Percentiles rank a stretch among this genome's conserved stretches.
phyloP scores from a whole-genome alignment of 495 filamentous ascomycete species.

The Penicillium desertorum region DNA sequence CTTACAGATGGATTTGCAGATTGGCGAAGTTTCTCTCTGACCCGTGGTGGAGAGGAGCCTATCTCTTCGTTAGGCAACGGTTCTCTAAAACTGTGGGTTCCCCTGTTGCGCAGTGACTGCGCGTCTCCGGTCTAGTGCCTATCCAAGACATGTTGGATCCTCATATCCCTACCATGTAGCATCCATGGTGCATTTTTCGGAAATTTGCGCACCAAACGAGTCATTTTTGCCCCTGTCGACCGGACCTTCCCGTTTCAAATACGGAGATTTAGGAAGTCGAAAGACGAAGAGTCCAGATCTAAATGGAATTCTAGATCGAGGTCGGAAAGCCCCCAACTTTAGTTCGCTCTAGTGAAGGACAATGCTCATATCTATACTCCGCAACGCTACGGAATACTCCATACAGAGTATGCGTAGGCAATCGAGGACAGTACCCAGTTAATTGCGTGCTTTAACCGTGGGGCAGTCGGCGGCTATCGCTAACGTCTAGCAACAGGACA shows the following conservation, averaged over 20 bases:
- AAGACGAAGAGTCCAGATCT: background rate
- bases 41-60: background rate
- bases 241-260: slow-evolving; percentile 7
- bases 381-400: background rate
- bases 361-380: background rate
- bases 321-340: background rate
- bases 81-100: background rate
- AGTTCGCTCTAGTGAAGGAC: background rate
- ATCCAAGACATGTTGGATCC: slow-evolving; percentile 7
- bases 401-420: background rate
- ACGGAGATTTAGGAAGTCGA: background rate
- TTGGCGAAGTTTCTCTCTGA: background rate
- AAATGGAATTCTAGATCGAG: background rate
- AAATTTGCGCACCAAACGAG: slow-evolving; percentile 4
- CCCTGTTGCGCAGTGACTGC: slow-evolving; percentile 9
- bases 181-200: background rate
- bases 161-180: background rate
- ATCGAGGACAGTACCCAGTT: background rate
- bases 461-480: slow-evolving; percentile 32
- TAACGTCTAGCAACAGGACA: slow-evolving; percentile 20
- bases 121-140: slow-evolving; percentile 7
- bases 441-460: slow-evolving; percentile 11
- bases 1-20: background rate
- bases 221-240: background rate
- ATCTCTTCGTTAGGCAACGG: slow-evolving; percentile 2